Evolutionary conservation across 306 rosid species (phyloP), one percentile per base, ranked within the genome.

Genomic region (Abrus pulchellus): DNA sequence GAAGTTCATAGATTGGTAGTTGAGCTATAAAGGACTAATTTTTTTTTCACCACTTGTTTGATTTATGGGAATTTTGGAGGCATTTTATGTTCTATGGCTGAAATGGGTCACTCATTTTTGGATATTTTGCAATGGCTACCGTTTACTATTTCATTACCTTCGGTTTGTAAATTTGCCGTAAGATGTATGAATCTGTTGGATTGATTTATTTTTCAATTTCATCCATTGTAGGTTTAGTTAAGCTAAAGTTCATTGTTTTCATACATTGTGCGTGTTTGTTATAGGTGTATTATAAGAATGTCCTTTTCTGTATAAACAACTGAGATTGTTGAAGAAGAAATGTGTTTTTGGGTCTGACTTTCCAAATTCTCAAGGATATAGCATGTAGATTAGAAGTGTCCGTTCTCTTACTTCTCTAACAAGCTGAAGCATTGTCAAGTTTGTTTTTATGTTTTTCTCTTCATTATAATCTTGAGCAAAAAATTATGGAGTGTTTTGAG

Each of bases 111-210:
- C 80, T 84, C 74, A 41, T 41, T 41, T 63, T 38, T 6, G 32
- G 69, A 61, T 78, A 11, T 80, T 73, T 56, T 70, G 41, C 11
- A 57, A 79, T 86, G 83, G 83, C 41, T 62, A 75, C 4, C 66
- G 47, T 30, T 68, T 52, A 84, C 86, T 86, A 92, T 89, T 90
- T 77, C 83, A 89, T 89, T 49, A 64, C 44, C 81, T 52, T 7
- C 47, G 71, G 56, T 75, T 5, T 45, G 41, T 40, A 41, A 20
- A 64, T 38, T 40, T 64, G 70, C 49, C 9, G 9, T 47, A 20
- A 65, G 40, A 48, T 67, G 11, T 7, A 48, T 27, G 28, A 63
- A 53, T 30, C 64, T 12, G n/a, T 36, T 61, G 48, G 63, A 7
- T 9, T 48, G 74, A 48, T 60, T 32, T 12, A 29, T 62, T 74